Conservation (phyloP, 768 basidiomycete species). For the Tricholoma flavovirens region DNA sequence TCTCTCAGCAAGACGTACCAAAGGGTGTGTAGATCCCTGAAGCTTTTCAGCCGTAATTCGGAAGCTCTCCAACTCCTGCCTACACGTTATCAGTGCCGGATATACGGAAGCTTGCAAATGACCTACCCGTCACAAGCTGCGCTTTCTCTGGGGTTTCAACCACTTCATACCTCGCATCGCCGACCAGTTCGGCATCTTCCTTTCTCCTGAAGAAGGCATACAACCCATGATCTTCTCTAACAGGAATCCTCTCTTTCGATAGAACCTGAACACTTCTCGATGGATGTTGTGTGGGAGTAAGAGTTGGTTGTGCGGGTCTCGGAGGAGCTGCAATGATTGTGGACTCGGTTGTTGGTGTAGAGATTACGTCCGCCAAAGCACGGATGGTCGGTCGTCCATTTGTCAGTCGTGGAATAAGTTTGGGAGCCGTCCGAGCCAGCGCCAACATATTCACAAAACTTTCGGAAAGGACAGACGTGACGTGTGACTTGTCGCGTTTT, state of each 20-base stretch:
- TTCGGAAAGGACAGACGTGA: not conserved
- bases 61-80: constrained; percentile 84
- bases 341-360: not conserved
- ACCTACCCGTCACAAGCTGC: constrained; percentile 24
- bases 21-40: constrained; percentile 87
- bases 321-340: constrained; percentile 2
- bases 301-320: not conserved
- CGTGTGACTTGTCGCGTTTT: constrained; percentile 14
- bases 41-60: constrained; percentile 87
- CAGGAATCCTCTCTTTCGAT: constrained; percentile 25
- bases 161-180: constrained; percentile 49
- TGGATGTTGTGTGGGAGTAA: constrained; percentile 6
- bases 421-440: constrained; percentile 7
- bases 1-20: constrained; percentile 93
- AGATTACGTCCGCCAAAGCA: constrained; percentile 22
- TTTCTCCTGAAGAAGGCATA: constrained; percentile 71
- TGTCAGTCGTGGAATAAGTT: constrained; percentile 3
- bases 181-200: constrained; percentile 35
- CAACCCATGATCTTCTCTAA: constrained; percentile 62
- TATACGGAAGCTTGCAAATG: not conserved
- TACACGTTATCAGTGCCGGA: constrained; percentile 25
- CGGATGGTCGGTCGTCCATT: constrained; percentile 13
- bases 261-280: constrained; percentile 4
- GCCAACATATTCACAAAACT: constrained; percentile 7
- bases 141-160: constrained; percentile 29